Conservation (phyloP, 352 stramenopile genomes). For the Pythium scleroteichum region DNA sequence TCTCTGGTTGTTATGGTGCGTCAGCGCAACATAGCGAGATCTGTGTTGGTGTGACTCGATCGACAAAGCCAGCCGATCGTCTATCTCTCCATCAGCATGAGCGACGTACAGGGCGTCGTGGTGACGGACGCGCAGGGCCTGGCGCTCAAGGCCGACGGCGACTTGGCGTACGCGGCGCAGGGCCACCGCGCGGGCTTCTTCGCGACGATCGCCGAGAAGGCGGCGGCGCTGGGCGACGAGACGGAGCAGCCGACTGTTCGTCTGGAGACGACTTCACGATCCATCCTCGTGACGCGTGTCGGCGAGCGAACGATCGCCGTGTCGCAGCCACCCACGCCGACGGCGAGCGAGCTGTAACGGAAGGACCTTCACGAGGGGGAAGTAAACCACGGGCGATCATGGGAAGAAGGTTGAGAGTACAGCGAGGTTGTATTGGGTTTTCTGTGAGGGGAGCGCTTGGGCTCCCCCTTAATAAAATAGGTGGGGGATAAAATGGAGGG, state of each 20-base stretch:
- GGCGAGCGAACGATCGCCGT: constrained; percentile 63
- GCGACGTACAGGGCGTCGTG: constrained; percentile 58
- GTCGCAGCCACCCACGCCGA: constrained; percentile 37
- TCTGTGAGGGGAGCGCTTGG: not conserved
- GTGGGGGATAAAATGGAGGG: not conserved
- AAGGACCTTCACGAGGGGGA: too few species aligned
- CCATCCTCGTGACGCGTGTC: constrained; percentile 64
- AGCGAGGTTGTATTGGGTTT: not conserved
- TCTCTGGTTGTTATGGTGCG: constrained; percentile 20
- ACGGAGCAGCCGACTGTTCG: constrained; percentile 33
- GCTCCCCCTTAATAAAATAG: constrained; percentile 13
- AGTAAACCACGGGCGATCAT: too few species aligned
- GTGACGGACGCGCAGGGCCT: constrained; percentile 79
- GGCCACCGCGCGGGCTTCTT: constrained; percentile 73
- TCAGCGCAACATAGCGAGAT: constrained; percentile 1
- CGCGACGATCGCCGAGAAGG: constrained; percentile 66
- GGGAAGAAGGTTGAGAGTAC: too few species aligned
- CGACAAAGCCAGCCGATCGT: too few species aligned
- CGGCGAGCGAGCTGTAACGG: constrained; percentile 19
- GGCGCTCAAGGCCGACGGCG: constrained; percentile 62
- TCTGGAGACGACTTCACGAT: constrained; percentile 35
- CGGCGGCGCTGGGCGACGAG: constrained; percentile 41
- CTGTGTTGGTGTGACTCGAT: constrained; percentile 7
- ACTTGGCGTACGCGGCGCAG: constrained; percentile 49
- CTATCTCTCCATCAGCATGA: constrained; percentile 47